phyloP scores from a whole-genome alignment of 495 filamentous ascomycete species.

The Corynascus novoguineensis region DNA sequence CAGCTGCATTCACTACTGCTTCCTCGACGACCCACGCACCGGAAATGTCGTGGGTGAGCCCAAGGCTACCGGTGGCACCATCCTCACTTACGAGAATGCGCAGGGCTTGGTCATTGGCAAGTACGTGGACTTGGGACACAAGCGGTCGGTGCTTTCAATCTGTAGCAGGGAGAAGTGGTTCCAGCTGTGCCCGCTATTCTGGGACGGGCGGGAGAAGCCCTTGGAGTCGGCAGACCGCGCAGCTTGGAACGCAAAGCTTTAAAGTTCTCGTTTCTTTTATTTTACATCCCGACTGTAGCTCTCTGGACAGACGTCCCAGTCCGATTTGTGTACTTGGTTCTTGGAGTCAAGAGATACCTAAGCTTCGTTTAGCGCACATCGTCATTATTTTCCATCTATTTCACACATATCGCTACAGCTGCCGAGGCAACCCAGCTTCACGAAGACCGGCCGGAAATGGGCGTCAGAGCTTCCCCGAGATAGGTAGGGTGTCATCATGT shows the following conservation, averaged over 20 bases:
- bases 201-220: constrained; percentile 34
- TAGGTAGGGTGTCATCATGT: neutral
- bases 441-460: too few relatives aligned
- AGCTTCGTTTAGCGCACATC: too few relatives aligned
- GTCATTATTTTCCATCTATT: too few relatives aligned
- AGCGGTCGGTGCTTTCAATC: constrained; percentile 54
- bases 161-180: constrained; percentile 59
- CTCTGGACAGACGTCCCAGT: too few relatives aligned
- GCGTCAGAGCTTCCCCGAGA: neutral
- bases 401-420: too few relatives aligned
- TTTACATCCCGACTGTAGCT: too few relatives aligned
- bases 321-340: too few relatives aligned
- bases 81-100: constrained; percentile 56
- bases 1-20: constrained; percentile 59
- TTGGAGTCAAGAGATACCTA: too few relatives aligned
- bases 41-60: constrained; percentile 57
- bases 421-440: too few relatives aligned
- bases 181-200: constrained; percentile 51
- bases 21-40: constrained; percentile 61
- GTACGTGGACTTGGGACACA: constrained; percentile 58
- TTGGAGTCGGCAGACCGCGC: constrained; percentile 44
- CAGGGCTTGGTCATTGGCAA: constrained; percentile 56
- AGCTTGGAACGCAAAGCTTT: constrained; percentile 46
- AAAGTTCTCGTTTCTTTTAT: neutral
- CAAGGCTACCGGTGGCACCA: constrained; percentile 48